phyloP scores from a whole-genome alignment of 192 early-diverging fungal species.

The Polychytrium aggregatum region DNA sequence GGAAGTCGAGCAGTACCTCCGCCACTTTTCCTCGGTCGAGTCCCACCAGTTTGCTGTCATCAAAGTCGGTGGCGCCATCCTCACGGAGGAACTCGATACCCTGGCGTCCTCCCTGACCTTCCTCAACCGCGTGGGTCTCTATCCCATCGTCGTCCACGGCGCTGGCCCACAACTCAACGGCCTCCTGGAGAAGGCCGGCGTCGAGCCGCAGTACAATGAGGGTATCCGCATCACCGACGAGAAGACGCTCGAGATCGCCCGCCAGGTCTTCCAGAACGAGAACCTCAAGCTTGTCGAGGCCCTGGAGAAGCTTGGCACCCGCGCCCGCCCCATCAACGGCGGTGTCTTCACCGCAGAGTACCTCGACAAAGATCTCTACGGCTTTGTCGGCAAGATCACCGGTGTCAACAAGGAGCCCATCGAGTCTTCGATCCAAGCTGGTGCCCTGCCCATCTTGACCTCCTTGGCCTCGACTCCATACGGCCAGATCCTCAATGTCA shows the following conservation, averaged over 20 bases:
- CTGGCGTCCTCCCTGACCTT: conserved; percentile 92
- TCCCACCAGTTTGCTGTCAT: conserved; percentile 99
- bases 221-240: conserved; percentile 96
- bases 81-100: conserved; percentile 90
- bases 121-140: conserved; percentile 92
- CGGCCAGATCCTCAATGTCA: conserved; percentile 97
- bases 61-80: conserved; percentile 94
- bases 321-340: conserved; percentile 89
- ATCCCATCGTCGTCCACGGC: conserved; percentile 97
- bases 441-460: conserved; percentile 91
- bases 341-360: conserved; percentile 97
- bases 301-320: conserved; percentile 86
- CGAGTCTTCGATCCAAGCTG: conserved; percentile 85
- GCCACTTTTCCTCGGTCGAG: conserved; percentile 93
- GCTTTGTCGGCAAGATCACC: conserved; percentile 84
- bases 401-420: conserved; percentile 87
- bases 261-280: conserved; percentile 87
- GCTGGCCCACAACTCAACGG: conserved; percentile 95
- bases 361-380: conserved; percentile 89
- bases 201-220: conserved; percentile 93
- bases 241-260: conserved; percentile 84
- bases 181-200: conserved; percentile 77
- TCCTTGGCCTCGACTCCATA: conserved; percentile 88
- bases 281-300: conserved; percentile 97
- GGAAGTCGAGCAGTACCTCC: conserved; percentile 97